A percentile compares a stretch with the other conserved stretches of the same genome.
phyloP scores from a whole-genome alignment of 805 yeast genomes.

The Torulaspora delbrueckii region DNA sequence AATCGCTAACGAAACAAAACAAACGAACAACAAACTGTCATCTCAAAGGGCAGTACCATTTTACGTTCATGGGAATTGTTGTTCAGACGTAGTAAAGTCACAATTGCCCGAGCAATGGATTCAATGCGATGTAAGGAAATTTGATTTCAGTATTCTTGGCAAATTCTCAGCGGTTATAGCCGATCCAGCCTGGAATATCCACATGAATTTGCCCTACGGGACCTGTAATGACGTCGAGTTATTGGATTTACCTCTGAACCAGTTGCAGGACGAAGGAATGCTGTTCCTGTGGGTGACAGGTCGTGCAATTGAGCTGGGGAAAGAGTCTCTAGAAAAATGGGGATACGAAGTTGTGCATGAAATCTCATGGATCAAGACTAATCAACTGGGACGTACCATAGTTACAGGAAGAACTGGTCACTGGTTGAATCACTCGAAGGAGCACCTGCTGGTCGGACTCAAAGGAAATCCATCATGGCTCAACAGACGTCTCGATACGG shows the following conservation, averaged over 20 bases:
- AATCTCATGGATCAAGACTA: conserved; percentile 84
- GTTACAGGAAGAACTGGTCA: conserved; percentile 97
- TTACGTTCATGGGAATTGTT: conserved; percentile 36
- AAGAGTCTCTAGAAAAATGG: conserved; percentile 72
- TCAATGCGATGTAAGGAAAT: conserved; percentile 69
- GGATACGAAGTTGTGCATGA: conserved; percentile 79
- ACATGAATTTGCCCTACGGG: conserved; percentile 77
- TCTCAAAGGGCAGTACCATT: conserved; percentile 28
- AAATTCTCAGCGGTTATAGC: conserved; percentile 80
- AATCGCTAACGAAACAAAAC: conserved; percentile 19
- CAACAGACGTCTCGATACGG: conserved; percentile 60
- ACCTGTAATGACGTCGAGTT: conserved; percentile 75
- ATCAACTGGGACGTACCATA: conserved; percentile 80
- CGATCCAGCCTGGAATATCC: conserved; percentile 97
- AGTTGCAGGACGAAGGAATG: conserved; percentile 78
- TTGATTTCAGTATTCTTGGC: conserved; percentile 70
- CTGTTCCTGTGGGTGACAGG: conserved; percentile 93
- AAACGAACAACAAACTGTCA: conserved; percentile 18
- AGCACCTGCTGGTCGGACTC: conserved; percentile 78
- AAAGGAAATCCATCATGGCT: conserved; percentile 80
- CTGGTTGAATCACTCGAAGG: conserved; percentile 94
- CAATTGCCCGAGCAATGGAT: conserved; percentile 74
- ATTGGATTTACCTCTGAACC: conserved; percentile 56
- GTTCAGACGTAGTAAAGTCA: conserved; percentile 33
- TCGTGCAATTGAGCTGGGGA: conserved; percentile 82